These are phyloP conservation scores for Volvox reticuliferus DNA, from an alignment of 139 green algal genomes.

Conservation along the genomic window DNA sequence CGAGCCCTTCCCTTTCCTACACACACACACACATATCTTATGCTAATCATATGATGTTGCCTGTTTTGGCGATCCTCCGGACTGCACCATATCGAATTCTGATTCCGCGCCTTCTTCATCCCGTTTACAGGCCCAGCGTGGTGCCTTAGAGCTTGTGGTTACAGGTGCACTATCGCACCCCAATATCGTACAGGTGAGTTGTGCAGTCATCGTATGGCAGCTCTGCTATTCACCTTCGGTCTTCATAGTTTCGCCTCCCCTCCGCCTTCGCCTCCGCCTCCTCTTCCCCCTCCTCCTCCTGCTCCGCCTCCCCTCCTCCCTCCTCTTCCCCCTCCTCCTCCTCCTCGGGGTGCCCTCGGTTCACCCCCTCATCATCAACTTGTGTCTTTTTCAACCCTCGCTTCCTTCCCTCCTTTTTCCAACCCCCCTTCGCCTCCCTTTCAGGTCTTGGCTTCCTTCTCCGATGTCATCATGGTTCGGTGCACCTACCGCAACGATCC, in stretches of 20 bases:
- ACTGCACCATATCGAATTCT: too few relatives aligned
- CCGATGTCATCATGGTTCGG: constrained; percentile 36
- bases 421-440: background rate
- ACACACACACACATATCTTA: too few relatives aligned
- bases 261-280: too few relatives aligned
- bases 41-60: too few relatives aligned
- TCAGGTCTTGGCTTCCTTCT: constrained; percentile 45
- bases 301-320: too few relatives aligned
- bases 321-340: too few relatives aligned
- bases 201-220: background rate
- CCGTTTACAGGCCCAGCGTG: constrained; percentile 31
- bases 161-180: constrained; percentile 35
- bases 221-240: too few relatives aligned
- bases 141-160: constrained; percentile 48
- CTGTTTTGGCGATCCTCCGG: too few relatives aligned
- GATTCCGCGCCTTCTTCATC: background rate
- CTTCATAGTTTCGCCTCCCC: too few relatives aligned
- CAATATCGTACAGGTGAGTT: constrained; percentile 48
- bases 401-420: background rate
- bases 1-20: background rate
- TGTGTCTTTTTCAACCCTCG: too few relatives aligned
- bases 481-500: constrained; percentile 34
- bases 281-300: too few relatives aligned
- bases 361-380: background rate
- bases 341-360: background rate